phyloP scores from a whole-genome alignment of 2,329 filamentous ascomycete species.

The Penicillium sumatraense region DNA sequence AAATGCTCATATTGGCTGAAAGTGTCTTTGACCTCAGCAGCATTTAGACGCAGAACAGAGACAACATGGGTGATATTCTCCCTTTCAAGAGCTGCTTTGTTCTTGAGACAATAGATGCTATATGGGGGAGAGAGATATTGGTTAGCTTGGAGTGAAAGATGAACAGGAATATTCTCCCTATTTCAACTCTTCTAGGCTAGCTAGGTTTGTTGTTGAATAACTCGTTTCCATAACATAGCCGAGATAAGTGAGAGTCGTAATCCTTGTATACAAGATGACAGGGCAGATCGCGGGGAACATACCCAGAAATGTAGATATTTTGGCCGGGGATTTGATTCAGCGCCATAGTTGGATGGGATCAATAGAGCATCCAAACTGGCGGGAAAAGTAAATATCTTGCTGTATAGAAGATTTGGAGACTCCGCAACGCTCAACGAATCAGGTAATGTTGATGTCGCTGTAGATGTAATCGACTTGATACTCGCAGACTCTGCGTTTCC shows the following conservation, averaged over 20 bases:
- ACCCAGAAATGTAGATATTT: conserved; percentile 81
- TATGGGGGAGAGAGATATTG: not conserved
- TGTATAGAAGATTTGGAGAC: too few relatives aligned
- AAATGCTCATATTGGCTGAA: conserved; percentile 72
- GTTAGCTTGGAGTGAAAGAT: conserved; percentile 14
- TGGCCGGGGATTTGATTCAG: conserved; percentile 71
- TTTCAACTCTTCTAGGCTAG: too few relatives aligned
- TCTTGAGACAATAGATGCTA: conserved; percentile 79
- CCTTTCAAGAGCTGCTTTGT: conserved; percentile 70
- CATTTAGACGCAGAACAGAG: conserved; percentile 73
- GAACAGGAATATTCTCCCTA: too few relatives aligned
- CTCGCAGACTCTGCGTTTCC: conserved; percentile 3
- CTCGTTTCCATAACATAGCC: too few relatives aligned
- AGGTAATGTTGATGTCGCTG: not conserved
- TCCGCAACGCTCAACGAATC: too few relatives aligned
- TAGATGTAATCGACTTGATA: not conserved
- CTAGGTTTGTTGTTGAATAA: too few relatives aligned
- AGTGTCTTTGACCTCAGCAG: conserved; percentile 57
- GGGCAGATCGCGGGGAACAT: conserved; percentile 30
- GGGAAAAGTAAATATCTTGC: too few relatives aligned
- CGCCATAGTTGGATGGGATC: conserved; percentile 31
- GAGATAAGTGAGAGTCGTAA: too few relatives aligned
- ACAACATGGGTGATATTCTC: conserved; percentile 86
- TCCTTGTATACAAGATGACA: not conserved
- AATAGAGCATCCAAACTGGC: not conserved